A percentile compares a stretch with the other conserved stretches of the same genome.
phyloP scores from a whole-genome alignment of 108 stramenopile genomes.

The Cyclotella cryptica region DNA sequence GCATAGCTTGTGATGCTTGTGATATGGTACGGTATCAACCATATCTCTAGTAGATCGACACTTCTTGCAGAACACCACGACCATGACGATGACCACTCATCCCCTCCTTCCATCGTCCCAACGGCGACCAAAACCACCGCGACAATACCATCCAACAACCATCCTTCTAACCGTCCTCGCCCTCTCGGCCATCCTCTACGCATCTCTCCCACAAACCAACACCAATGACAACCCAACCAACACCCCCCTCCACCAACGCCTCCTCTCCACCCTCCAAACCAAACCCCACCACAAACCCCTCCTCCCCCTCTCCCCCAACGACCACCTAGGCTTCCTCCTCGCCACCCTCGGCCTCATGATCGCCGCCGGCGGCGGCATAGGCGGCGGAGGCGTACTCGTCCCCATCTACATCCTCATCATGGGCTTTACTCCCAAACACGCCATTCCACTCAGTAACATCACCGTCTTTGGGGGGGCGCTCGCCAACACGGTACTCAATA shows the following conservation, averaged over 20 bases:
- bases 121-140: background rate
- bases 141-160: background rate
- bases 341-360: slow-evolving; percentile 88
- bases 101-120: background rate
- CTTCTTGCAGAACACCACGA: too few relatives aligned
- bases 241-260: background rate
- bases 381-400: slow-evolving; percentile 92
- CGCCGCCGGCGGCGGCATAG: slow-evolving; percentile 94
- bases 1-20: too few relatives aligned
- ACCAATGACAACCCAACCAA: background rate
- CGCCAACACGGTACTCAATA: slow-evolving; percentile 85
- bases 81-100: background rate
- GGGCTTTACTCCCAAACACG: slow-evolving; percentile 83
- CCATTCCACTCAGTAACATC: slow-evolving; percentile 92
- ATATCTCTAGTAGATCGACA: too few relatives aligned
- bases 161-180: background rate
- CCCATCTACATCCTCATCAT: slow-evolving; percentile 94
- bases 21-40: too few relatives aligned
- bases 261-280: background rate
- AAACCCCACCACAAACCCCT: slow-evolving; percentile 44
- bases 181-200: background rate
- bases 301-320: slow-evolving; percentile 62
- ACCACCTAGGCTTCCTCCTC: slow-evolving; percentile 75
- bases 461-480: slow-evolving; percentile 93
- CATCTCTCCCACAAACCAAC: background rate